Evolutionary conservation across 768 basidiomycete genomes (phyloP).

Genomic region (Tephrocybe rancida): DNA sequence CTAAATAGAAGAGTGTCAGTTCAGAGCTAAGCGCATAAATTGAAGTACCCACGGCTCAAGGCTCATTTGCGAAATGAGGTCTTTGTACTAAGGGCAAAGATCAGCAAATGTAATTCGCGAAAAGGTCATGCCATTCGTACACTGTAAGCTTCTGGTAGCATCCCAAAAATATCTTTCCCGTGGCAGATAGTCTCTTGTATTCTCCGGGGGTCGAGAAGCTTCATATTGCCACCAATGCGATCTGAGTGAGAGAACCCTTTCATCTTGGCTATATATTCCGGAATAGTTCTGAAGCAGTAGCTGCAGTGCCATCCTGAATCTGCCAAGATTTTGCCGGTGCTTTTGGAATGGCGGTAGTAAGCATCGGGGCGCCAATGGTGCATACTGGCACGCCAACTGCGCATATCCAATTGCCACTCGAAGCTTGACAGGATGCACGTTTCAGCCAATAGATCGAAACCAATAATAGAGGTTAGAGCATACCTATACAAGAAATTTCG

Average conservation of each 20-base stretch:
- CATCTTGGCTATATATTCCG: slow-evolving; percentile 64
- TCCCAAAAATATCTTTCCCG: slow-evolving; percentile 65
- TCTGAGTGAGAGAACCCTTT: slow-evolving; percentile 63
- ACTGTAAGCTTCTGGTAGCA: slow-evolving; percentile 65
- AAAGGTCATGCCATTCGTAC: slow-evolving; percentile 36
- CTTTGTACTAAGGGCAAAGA: slow-evolving; percentile 42
- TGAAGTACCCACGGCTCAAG: slow-evolving; percentile 47
- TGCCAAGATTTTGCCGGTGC: slow-evolving; percentile 48
- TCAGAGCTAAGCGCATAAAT: neutral
- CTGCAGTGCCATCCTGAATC: slow-evolving; percentile 75
- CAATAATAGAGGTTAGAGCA: slow-evolving; percentile 14
- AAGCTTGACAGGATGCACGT: slow-evolving; percentile 32
- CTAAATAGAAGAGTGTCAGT: slow-evolving; percentile 19
- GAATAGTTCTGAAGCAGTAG: slow-evolving; percentile 63
- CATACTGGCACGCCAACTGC: slow-evolving; percentile 59
- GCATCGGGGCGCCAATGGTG: slow-evolving; percentile 45
- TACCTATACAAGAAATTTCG: slow-evolving; percentile 63
- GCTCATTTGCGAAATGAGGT: slow-evolving; percentile 53
- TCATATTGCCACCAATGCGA: slow-evolving; percentile 50
- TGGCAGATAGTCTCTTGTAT: slow-evolving; percentile 62
- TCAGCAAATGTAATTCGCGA: neutral
- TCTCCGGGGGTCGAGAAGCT: slow-evolving; percentile 48
- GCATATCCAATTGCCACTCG: slow-evolving; percentile 57
- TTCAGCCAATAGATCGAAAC: neutral
- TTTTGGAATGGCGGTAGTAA: slow-evolving; percentile 53